Evolutionary conservation across 768 basidiomycete species (phyloP).

Genomic region (Lactarius indigo): DNA sequence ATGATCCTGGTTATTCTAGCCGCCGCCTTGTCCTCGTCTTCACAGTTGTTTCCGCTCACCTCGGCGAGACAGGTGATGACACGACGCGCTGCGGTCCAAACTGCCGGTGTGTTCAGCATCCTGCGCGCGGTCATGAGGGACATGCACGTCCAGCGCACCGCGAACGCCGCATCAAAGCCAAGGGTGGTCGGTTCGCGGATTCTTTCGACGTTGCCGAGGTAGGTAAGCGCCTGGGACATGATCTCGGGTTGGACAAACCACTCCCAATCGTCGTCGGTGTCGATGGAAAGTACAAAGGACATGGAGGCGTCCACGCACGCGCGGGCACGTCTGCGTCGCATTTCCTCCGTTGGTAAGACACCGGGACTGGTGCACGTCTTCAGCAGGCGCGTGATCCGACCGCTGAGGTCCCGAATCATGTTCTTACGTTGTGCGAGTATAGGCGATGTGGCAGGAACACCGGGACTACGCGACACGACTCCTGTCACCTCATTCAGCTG

Average conservation of each 20-base stretch:
- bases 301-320: slow-evolving; percentile 17
- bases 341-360: slow-evolving; percentile 1
- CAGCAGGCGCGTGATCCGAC: slow-evolving; percentile 12
- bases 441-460: too few relatives aligned
- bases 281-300: slow-evolving; percentile 14
- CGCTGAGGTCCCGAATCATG: slow-evolving; percentile 12
- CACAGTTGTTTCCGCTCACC: slow-evolving; percentile 1
- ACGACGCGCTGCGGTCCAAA: slow-evolving; percentile 2
- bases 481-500: not conserved
- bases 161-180: slow-evolving; percentile 10
- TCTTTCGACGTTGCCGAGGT: slow-evolving; percentile 13
- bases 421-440: not conserved
- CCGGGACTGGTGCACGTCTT: slow-evolving; percentile 13
- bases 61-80: slow-evolving; percentile 8
- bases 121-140: slow-evolving; percentile 9
- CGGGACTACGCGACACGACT: not conserved
- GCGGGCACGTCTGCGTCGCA: slow-evolving; percentile 13
- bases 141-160: slow-evolving; percentile 20
- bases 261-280: slow-evolving; percentile 4
- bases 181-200: not conserved
- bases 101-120: not conserved
- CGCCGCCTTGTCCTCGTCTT: slow-evolving; percentile 2
- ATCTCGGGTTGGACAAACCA: slow-evolving; percentile 14
- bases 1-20: slow-evolving; percentile 4
- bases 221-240: slow-evolving; percentile 15